Percentiles rank a stretch among this genome's conserved stretches.
Evolutionary conservation across 176 grass and related monocot genomes (phyloP).

Genomic region (Oryza coarctata): DNA sequence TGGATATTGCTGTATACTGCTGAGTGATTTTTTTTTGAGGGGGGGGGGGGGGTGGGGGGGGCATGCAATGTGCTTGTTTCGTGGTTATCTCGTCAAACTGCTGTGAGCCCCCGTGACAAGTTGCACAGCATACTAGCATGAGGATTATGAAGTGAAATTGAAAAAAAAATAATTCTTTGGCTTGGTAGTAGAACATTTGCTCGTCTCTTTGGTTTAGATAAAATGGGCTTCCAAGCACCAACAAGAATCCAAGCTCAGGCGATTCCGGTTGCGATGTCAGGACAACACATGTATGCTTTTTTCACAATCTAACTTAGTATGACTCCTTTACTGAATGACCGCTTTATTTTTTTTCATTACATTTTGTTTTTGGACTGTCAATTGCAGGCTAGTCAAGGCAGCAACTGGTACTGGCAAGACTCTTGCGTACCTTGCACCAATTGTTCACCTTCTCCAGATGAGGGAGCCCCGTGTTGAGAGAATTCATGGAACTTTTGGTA

Average conservation of each 20-base stretch:
- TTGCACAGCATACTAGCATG: not conserved
- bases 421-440: constrained; percentile 78
- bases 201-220: constrained; percentile 53
- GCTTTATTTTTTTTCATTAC: not conserved
- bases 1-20: not conserved
- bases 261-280: constrained; percentile 74
- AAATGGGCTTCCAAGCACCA: constrained; percentile 80
- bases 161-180: not conserved
- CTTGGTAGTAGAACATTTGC: not conserved
- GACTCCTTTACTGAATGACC: too few species aligned
- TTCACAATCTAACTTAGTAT: not conserved
- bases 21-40: not conserved
- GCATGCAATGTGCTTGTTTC: not conserved
- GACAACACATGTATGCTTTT: constrained; percentile 75
- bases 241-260: constrained; percentile 86
- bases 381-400: constrained; percentile 88
- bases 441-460: constrained; percentile 90
- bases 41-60: too few species aligned
- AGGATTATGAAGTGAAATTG: not conserved
- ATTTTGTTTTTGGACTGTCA: constrained; percentile 9
- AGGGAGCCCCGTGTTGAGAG: constrained; percentile 76
- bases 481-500: constrained; percentile 89
- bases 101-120: too few species aligned
- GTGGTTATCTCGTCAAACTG: not conserved
- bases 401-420: constrained; percentile 95